Evolutionary conservation across 2,329 filamentous ascomycete species (phyloP), one percentile per base, ranked within the genome.

Genomic region (Scleromitrula shiraiana): DNA sequence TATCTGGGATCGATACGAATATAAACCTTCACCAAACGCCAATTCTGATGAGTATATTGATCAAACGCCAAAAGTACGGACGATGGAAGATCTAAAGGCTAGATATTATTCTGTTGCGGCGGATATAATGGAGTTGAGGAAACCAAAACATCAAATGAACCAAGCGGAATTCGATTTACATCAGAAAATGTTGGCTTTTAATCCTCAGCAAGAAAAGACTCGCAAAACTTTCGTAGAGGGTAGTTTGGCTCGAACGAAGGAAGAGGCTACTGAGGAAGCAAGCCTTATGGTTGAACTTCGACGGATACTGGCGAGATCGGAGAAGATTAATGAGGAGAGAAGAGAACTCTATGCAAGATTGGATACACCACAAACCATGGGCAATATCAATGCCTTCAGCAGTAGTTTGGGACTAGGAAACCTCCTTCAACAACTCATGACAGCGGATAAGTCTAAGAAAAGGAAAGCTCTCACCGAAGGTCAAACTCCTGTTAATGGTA

Each of bases 1-100:
- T 14, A 87, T 98, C 51, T 88, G 84, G 73, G 93, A 98, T 65
- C 85, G 91, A 50, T 98, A 96, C 68, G 87, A 95, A 46, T 95
- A 79, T 64, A 68, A 64, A 4, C 72, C 76, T 2, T 68, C 70
- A 9, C 43, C 35, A 12, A 14, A 40, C 19, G 26, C 12, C 4
- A 5, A 20, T 7, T 17, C 22, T 12, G 19, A 23, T 40, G 19
- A n/a, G n/a, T n/a, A n/a, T 24, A 8, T 30, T 46, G 14, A 42
- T 81, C 26, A 66, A 1, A 72, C 73, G 5, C 62, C 70, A 3
- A 65, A 68, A 33, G 33, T 63, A 7, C 80, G 93, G 35, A 82
- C 80, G 1, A 81, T 96, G 73, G 93, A 98, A 65, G 88, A 95
- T 52, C 71, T 98, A 52, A 98, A 98, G 66, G 77, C 83, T 14